These are phyloP conservation scores for Jacaranda copaia DNA, from an alignment of 257 asterid species.

Conservation along the genomic window DNA sequence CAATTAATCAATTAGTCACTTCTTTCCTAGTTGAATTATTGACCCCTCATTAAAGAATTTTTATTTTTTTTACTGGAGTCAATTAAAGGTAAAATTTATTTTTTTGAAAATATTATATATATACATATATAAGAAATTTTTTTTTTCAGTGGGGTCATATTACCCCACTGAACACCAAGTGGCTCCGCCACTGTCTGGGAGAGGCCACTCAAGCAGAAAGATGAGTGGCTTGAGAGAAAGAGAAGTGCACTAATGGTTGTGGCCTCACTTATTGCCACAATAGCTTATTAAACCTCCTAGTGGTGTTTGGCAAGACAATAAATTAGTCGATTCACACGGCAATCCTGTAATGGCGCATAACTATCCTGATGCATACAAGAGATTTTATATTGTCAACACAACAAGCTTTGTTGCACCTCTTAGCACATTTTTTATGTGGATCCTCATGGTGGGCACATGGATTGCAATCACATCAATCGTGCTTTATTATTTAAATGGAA, in stretches of 20 bases:
- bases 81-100: too few relatives aligned
- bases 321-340: not conserved
- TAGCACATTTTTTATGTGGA: conserved; percentile 41
- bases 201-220: not conserved
- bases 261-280: conserved; percentile 44
- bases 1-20: too few relatives aligned
- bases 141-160: too few relatives aligned
- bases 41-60: too few relatives aligned
- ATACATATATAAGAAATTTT: too few relatives aligned
- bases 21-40: too few relatives aligned
- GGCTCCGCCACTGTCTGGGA: not conserved
- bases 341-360: conserved; percentile 30
- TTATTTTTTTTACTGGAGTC: too few relatives aligned
- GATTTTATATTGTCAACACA: conserved; percentile 27
- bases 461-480: conserved; percentile 38
- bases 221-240: conserved; percentile 30
- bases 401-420: conserved; percentile 40
- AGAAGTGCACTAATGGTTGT: conserved; percentile 41
- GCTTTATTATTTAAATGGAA: not conserved
- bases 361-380: not conserved
- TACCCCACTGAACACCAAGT: too few relatives aligned
- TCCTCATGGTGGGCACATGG: conserved; percentile 45
- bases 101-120: too few relatives aligned
- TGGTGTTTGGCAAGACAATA: conserved; percentile 42
- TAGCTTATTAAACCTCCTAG: conserved; percentile 48